A percentile compares a stretch with the other conserved stretches of the same genome.
Evolutionary conservation across 2,329 filamentous ascomycete genomes (phyloP).

Genomic region (Ramularia endophylla): DNA sequence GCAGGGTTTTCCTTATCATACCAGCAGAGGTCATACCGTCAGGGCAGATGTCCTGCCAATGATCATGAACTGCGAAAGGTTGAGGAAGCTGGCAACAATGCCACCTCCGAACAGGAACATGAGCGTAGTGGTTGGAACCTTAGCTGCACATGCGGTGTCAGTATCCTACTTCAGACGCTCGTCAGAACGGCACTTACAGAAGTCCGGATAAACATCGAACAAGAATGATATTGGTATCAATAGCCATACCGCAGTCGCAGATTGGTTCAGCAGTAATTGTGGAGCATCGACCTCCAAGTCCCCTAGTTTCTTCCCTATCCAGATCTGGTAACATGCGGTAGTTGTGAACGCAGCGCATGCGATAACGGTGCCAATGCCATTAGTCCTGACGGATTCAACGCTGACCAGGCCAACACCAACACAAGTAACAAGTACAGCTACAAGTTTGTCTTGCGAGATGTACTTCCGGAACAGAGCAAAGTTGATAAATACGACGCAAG

Average conservation of each 20-base stretch:
- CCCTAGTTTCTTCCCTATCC: slow-evolving; percentile 9
- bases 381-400: slow-evolving; percentile 4
- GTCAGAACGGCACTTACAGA: neutral
- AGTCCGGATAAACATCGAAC: slow-evolving; percentile 7
- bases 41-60: slow-evolving; percentile 8
- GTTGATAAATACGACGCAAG: slow-evolving; percentile 5
- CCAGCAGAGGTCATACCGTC: neutral
- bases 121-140: slow-evolving; percentile 2
- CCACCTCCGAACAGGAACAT: slow-evolving; percentile 5
- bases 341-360: slow-evolving; percentile 8
- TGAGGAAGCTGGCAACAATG: slow-evolving; percentile 7
- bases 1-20: neutral
- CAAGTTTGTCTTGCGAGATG: slow-evolving; percentile 1
- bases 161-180: neutral
- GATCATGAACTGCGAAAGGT: slow-evolving; percentile 9
- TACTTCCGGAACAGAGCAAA: slow-evolving; percentile 4
- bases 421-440: slow-evolving; percentile 7
- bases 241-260: slow-evolving; percentile 1
- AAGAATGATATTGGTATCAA: slow-evolving; percentile 2
- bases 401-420: slow-evolving; percentile 5
- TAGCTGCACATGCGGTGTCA: neutral
- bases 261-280: slow-evolving; percentile 9
- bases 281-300: slow-evolving; percentile 8
- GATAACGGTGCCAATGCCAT: slow-evolving; percentile 3
- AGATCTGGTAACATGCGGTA: slow-evolving; percentile 10